A percentile compares a stretch with the other conserved stretches of the same genome.
Conservation (phyloP, 805 yeast species). For the Ogataea pini region DNA sequence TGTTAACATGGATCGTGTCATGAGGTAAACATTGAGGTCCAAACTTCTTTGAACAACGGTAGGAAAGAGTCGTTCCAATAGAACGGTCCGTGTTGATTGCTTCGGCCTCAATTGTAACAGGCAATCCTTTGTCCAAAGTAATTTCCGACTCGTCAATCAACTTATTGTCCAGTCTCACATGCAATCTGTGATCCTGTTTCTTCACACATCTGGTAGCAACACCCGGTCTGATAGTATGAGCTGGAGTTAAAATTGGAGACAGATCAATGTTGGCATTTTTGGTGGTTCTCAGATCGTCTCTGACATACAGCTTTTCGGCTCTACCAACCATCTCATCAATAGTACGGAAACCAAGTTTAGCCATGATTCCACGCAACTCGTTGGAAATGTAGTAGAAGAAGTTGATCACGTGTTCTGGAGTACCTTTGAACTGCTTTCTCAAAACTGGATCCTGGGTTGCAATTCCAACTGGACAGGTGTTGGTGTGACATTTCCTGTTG, state of each 20-base stretch:
- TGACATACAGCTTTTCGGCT: constrained; percentile 83
- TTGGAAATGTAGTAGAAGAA: constrained; percentile 94
- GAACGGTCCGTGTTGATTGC: constrained; percentile 97
- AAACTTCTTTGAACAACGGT: constrained; percentile 87
- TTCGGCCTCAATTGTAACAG: constrained; percentile 89
- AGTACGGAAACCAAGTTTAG: constrained; percentile 91
- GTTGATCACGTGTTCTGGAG: constrained; percentile 97
- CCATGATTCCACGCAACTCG: constrained; percentile 91
- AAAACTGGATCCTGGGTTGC: constrained; percentile 97
- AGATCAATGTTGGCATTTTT: constrained; percentile 91
- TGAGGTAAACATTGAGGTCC: constrained; percentile 94
- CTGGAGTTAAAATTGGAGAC: constrained; percentile 94
- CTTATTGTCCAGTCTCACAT: constrained; percentile 92
- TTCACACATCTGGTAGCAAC: constrained; percentile 91
- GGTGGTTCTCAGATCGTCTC: constrained; percentile 82
- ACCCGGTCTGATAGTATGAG: constrained; percentile 94
- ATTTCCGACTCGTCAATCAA: constrained; percentile 93
- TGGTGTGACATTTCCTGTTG: constrained; percentile 92
- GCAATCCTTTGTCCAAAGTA: constrained; percentile 94
- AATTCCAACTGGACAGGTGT: constrained; percentile 97
- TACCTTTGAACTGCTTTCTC: constrained; percentile 89
- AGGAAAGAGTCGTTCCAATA: constrained; percentile 90
- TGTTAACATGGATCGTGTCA: constrained; percentile 92
- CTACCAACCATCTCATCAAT: constrained; percentile 98
- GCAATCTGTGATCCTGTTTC: constrained; percentile 92